Evolutionary conservation across 129 eudicot genomes (phyloP).

Genomic region (Pseudognaphalium luteoalbum): DNA sequence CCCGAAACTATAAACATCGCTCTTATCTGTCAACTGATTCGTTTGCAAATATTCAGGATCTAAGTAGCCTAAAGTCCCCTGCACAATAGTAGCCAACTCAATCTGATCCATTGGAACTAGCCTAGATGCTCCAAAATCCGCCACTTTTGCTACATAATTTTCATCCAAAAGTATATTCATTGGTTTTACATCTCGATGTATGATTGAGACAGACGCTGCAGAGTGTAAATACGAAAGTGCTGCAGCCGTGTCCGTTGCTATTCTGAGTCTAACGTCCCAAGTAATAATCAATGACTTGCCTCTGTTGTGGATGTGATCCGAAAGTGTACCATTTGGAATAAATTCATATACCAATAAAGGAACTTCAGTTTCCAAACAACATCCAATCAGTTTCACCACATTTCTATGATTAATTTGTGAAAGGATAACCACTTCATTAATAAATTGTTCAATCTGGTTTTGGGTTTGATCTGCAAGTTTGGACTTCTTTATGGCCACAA

Average conservation of each 20-base stretch:
- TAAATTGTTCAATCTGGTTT: constrained; percentile 45
- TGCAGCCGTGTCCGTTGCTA: constrained; percentile 44
- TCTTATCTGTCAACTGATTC: constrained; percentile 44
- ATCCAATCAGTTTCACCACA: constrained; percentile 41
- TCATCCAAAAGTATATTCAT: constrained; percentile 48
- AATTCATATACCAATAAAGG: constrained; percentile 38
- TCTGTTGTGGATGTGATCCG: constrained; percentile 33
- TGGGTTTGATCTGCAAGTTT: constrained; percentile 22
- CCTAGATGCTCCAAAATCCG: constrained; percentile 57
- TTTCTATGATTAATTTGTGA: constrained; percentile 47
- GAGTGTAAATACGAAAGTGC: constrained; percentile 50
- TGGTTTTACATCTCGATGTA: constrained; percentile 50
- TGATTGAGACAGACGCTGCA: constrained; percentile 46
- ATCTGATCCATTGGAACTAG: constrained; percentile 41
- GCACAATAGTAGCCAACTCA: constrained; percentile 44
- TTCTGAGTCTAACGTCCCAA: constrained; percentile 33
- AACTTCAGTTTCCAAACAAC: constrained; percentile 40
- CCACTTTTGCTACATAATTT: constrained; percentile 47
- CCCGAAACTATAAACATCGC: constrained; percentile 57
- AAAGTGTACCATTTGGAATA: constrained; percentile 49
- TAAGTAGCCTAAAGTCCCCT: constrained; percentile 50
- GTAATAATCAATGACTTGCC: constrained; percentile 12
- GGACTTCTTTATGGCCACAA: constrained; percentile 49
- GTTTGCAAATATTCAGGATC: constrained; percentile 57
- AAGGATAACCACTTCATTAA: constrained; percentile 45